phyloP scores from a whole-genome alignment of 2,329 filamentous ascomycete genomes.

The Penicillium sp. region DNA sequence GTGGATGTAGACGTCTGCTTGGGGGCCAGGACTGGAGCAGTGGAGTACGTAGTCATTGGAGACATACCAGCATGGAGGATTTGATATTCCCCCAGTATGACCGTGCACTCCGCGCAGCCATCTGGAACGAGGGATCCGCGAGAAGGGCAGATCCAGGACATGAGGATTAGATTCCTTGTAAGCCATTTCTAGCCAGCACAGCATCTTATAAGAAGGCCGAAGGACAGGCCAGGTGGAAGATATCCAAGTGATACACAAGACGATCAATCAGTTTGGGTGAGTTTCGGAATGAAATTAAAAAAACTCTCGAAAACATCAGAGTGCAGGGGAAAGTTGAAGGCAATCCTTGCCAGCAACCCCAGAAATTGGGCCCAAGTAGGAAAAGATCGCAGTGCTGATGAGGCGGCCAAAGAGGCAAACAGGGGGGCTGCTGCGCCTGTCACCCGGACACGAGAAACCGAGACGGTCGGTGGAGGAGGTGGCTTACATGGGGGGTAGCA shows the following conservation, averaged over 20 bases:
- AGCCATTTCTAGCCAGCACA: not conserved
- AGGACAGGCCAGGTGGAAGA: not conserved
- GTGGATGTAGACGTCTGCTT: not conserved
- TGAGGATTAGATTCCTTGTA: not conserved
- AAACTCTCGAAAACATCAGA: not conserved
- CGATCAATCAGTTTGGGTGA: not conserved
- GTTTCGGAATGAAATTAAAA: not conserved
- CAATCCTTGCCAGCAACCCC: slow-evolving; percentile 25
- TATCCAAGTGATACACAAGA: not conserved
- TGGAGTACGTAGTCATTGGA: slow-evolving; percentile 1
- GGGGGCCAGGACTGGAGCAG: not conserved
- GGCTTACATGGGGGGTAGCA: slow-evolving; percentile 5
- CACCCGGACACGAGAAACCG: slow-evolving; percentile 10
- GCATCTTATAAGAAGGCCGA: not conserved
- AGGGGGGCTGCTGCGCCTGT: slow-evolving; percentile 13
- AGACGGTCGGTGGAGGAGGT: slow-evolving; percentile 8
- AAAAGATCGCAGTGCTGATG: slow-evolving; percentile 24
- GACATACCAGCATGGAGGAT: slow-evolving; percentile 15
- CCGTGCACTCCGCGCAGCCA: slow-evolving; percentile 4
- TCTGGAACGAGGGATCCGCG: slow-evolving; percentile 1
- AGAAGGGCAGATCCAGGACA: not conserved
- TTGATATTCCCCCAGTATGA: slow-evolving; percentile 13
- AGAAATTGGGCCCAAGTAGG: slow-evolving; percentile 25
- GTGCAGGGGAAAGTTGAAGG: slow-evolving; percentile 11
- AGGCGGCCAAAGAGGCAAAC: slow-evolving; percentile 19